Evolutionary conservation across 2,329 filamentous ascomycete species (phyloP), one percentile per base, ranked within the genome.

Genomic region (Penicillium capsulatum): DNA sequence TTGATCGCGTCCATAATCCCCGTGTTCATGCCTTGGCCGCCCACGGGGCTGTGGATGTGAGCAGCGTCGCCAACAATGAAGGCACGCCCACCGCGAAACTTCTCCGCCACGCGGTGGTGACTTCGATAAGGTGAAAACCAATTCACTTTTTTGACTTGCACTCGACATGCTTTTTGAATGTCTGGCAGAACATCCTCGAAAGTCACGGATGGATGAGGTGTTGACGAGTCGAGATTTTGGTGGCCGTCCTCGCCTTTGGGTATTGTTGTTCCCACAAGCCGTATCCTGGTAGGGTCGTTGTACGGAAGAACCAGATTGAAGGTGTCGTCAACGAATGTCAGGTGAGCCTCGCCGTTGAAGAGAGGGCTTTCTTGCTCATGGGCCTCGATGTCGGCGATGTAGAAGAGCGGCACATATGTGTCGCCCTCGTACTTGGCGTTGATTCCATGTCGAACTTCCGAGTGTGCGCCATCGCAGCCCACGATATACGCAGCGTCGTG

Each of bases 1-100:
- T 79, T 78, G 19, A 73, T 63, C 1, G 73, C 69, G 40, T 79
- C 75, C 16, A 73, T 70, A 14, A 79, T 66, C 0, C 75, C 75
- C 0, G 73, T 73, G 50, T 80, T 79, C 72, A 80, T 74, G 1
- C 77, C 77, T 50, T 78, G 76, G 0, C 74, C 77, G 2, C 75
- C 77, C 0, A 71, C 70, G 0, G 74, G 74, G 26, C 66, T 74
- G 44, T 79, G 75, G 9, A 75, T 75, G 43, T 80, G 76, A 1
- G 73, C 74, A 4, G 76, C 75, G 40, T 81, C 77, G 10, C 77
- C 76, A 2, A 72, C 75, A 0, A 81, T 59, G 31, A 80, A 73
- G 3, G 76, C 63, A 3, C 74, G 67, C 2, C 71, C 69, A 15
- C 66, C 63, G 4, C 70, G 68, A 49, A 75, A 74, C 7, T 44